These are phyloP conservation scores for Yarrowia sp. DNA, from an alignment of 805 yeast genomes.

Conservation along the genomic window DNA sequence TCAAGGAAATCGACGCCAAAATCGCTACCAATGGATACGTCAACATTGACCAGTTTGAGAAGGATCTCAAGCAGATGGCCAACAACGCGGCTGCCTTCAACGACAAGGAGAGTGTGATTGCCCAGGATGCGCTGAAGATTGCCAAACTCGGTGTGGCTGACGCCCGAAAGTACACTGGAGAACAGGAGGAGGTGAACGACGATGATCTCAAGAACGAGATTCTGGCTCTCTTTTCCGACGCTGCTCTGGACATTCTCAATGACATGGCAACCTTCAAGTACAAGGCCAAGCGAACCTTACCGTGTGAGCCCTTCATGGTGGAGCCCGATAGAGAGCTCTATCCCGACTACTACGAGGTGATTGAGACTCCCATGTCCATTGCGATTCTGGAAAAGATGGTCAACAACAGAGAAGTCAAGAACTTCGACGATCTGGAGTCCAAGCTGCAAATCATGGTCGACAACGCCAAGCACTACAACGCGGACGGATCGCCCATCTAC, in stretches of 20 bases:
- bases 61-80: slow-evolving; percentile 71
- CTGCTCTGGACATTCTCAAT: slow-evolving; percentile 39
- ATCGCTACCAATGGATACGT: slow-evolving; percentile 52
- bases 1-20: slow-evolving; percentile 67
- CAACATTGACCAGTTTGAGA: slow-evolving; percentile 54
- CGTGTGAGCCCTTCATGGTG: slow-evolving; percentile 74
- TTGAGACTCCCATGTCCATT: slow-evolving; percentile 78
- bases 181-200: slow-evolving; percentile 39
- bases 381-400: slow-evolving; percentile 62
- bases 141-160: slow-evolving; percentile 63
- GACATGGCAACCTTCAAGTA: slow-evolving; percentile 44
- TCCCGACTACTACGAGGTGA: slow-evolving; percentile 80
- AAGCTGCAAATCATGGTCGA: slow-evolving; percentile 70
- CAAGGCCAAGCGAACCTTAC: slow-evolving; percentile 51
- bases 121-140: slow-evolving; percentile 66
- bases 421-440: slow-evolving; percentile 64
- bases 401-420: slow-evolving; percentile 59
- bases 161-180: slow-evolving; percentile 50
- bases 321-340: slow-evolving; percentile 72
- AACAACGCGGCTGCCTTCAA: slow-evolving; percentile 77
- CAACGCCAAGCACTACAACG: slow-evolving; percentile 82
- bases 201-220: slow-evolving; percentile 39
- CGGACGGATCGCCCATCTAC: slow-evolving; percentile 71
- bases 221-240: slow-evolving; percentile 43
- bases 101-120: slow-evolving; percentile 69